A percentile compares a stretch with the other conserved stretches of the same genome.
Conservation (phyloP, 2,329 filamentous ascomycete genomes). For the Pseudomassariella vexata region DNA sequence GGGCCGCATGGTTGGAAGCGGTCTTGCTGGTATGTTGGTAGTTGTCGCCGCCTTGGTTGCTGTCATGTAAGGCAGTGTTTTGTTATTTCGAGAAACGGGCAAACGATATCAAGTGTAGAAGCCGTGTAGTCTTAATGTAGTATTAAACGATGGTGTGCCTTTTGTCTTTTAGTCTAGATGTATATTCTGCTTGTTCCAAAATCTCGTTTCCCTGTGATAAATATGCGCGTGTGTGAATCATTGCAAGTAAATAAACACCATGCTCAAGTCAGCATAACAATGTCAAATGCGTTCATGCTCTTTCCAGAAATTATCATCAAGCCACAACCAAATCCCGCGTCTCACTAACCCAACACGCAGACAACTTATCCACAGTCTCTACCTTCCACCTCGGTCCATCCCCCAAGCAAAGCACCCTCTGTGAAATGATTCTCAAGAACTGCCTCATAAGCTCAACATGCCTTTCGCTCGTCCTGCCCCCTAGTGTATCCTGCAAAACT, state of each 20-base stretch:
- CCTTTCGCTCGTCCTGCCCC: background rate
- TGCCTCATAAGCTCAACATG: background rate
- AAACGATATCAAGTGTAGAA: background rate
- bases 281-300: too few relatives aligned
- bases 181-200: too few relatives aligned
- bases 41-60: constrained; percentile 3
- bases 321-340: too few relatives aligned
- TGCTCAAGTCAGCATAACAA: too few relatives aligned
- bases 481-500: background rate
- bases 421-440: constrained; percentile 1
- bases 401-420: background rate
- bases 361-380: too few relatives aligned
- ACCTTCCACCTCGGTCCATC: constrained; percentile 4
- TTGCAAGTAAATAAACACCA: too few relatives aligned
- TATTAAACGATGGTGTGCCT: constrained; percentile 1
- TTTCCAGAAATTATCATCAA: too few relatives aligned
- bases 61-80: constrained; percentile 1
- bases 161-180: too few relatives aligned
- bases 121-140: constrained; percentile 5
- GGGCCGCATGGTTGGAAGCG: constrained; percentile 3
- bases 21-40: background rate
- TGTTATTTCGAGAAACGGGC: background rate
- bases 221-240: too few relatives aligned
- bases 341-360: too few relatives aligned
- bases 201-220: too few relatives aligned